Conservation (phyloP, 768 basidiomycete species). For the Megacollybia marginata region DNA sequence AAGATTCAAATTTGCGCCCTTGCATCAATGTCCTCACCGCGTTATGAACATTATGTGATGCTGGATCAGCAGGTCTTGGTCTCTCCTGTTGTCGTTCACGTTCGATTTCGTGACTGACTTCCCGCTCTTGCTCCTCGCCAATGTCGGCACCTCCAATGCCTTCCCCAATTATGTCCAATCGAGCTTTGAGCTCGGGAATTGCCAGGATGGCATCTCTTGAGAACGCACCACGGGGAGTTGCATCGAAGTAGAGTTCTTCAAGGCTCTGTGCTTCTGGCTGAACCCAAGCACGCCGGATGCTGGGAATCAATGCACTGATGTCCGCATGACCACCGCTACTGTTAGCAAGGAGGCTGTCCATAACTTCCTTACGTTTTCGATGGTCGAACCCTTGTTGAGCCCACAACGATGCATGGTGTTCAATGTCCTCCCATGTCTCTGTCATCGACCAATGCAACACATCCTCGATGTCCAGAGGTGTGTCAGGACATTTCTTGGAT, state of each 20-base stretch:
- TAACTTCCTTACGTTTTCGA: not conserved
- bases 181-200: conserved; percentile 5
- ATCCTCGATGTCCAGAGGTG: conserved; percentile 17
- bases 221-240: not conserved
- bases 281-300: conserved; percentile 12
- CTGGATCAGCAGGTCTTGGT: conserved; percentile 7
- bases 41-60: conserved; percentile 13
- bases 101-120: conserved; percentile 15
- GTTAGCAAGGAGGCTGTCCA: not conserved
- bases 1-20: not conserved
- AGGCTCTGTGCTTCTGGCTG: conserved; percentile 20
- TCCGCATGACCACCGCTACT: not conserved
- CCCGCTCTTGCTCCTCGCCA: conserved; percentile 15
- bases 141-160: not conserved
- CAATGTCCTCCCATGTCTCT: conserved; percentile 35
- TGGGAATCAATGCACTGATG: not conserved
- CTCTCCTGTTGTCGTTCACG: conserved; percentile 12
- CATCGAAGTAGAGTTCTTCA: conserved; percentile 15
- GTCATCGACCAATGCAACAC: conserved; percentile 37
- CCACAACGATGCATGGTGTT: conserved; percentile 34
- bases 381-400: conserved; percentile 30
- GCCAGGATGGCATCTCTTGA: not conserved
- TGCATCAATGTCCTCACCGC: conserved; percentile 5
- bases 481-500: conserved; percentile 3
- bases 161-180: conserved; percentile 5